Conservation (phyloP, 768 basidiomycete species). For the Lactarius psammicola region DNA sequence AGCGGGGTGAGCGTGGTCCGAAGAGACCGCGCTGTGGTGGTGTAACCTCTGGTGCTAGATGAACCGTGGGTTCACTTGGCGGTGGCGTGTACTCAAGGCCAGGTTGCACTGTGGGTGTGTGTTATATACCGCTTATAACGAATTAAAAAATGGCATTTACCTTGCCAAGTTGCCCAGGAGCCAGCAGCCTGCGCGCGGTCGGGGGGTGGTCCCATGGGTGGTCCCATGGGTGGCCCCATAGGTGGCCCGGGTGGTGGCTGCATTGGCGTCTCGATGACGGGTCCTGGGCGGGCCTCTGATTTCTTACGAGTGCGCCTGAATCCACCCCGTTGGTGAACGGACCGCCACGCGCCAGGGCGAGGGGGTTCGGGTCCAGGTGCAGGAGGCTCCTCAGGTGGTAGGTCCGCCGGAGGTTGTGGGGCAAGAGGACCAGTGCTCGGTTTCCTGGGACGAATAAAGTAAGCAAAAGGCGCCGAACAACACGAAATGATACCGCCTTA, state of each 20-base stretch:
- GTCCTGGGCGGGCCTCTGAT: too few species aligned
- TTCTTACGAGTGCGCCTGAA: too few species aligned
- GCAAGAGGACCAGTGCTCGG: constrained; percentile 37
- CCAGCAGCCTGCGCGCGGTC: too few species aligned
- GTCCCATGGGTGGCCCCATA: too few species aligned
- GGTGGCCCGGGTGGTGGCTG: too few species aligned
- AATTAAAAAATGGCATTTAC: too few species aligned
- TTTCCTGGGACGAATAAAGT: constrained; percentile 45
- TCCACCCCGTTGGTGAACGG: constrained; percentile 19
- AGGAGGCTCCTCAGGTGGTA: constrained; percentile 28
- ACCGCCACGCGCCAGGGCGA: constrained; percentile 16
- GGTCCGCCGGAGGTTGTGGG: constrained; percentile 23
- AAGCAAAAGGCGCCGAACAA: constrained; percentile 6
- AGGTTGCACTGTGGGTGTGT: constrained; percentile 51
- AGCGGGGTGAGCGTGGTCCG: too few species aligned
- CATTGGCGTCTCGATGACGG: too few species aligned
- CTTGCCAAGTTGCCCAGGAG: too few species aligned
- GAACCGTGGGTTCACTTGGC: constrained; percentile 51
- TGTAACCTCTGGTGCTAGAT: constrained; percentile 58
- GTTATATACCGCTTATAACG: background rate
- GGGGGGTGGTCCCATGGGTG: too few species aligned
- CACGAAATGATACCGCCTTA: constrained; percentile 29
- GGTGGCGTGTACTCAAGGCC: constrained; percentile 56
- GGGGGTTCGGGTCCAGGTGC: too few species aligned
- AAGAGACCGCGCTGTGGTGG: constrained; percentile 59